Evolutionary conservation across 768 basidiomycete genomes (phyloP).

Genomic region (Suillus cothurnatus): DNA sequence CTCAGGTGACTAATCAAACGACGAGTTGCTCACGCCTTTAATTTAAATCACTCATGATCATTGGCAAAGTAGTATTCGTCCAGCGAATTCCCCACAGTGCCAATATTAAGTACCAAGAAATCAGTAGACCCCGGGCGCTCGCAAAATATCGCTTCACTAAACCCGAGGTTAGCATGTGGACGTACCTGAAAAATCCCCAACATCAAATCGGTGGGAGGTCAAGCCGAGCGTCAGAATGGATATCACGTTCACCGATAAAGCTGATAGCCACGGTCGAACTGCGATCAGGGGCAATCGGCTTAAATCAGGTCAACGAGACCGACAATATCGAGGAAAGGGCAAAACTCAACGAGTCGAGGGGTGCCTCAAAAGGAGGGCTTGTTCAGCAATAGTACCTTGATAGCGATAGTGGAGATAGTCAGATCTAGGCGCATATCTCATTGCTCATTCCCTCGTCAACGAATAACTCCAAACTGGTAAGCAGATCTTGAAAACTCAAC

Average conservation of each 20-base stretch:
- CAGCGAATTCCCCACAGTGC: background rate
- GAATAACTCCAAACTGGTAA: background rate
- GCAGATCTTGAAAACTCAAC: slow-evolving; percentile 28
- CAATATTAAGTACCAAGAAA: background rate
- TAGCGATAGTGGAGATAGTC: background rate
- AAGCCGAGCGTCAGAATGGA: background rate
- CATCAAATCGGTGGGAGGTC: background rate
- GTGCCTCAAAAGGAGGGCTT: background rate
- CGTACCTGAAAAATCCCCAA: background rate
- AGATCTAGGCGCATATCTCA: background rate
- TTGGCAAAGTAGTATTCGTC: background rate
- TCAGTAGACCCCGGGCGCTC: background rate
- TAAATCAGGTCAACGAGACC: slow-evolving; percentile 7
- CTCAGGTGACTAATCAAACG: background rate
- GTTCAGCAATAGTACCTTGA: background rate
- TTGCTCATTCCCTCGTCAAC: slow-evolving; percentile 5
- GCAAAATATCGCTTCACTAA: background rate
- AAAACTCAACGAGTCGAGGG: slow-evolving; percentile 3
- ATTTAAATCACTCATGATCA: background rate
- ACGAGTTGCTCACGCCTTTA: background rate
- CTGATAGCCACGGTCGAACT: background rate
- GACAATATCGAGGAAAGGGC: background rate
- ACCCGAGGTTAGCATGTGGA: background rate
- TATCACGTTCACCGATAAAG: background rate
- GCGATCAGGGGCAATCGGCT: background rate